phyloP scores from a whole-genome alignment of 2,329 filamentous ascomycete genomes.

The Didymosphaeria variabile region DNA sequence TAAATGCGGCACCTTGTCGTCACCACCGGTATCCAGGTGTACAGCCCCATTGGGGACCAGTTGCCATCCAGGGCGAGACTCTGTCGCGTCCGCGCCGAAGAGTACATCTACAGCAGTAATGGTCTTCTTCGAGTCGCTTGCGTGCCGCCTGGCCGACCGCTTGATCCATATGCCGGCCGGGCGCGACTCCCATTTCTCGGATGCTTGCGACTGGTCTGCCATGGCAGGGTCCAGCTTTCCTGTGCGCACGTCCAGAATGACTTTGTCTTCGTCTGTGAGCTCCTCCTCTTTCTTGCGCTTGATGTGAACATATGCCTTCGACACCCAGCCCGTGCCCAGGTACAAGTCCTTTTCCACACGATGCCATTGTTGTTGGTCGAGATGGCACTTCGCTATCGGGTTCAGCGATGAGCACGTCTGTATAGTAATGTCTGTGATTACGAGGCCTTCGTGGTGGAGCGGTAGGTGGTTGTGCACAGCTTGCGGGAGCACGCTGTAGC shows the following conservation, averaged over 20 bases:
- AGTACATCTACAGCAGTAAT: conserved; percentile 86
- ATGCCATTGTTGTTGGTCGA: conserved; percentile 78
- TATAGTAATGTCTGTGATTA: conserved; percentile 86
- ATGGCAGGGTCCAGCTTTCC: conserved; percentile 74
- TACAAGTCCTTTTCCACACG: conserved; percentile 91
- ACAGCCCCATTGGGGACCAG: conserved; percentile 72
- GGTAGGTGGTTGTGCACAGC: conserved; percentile 88
- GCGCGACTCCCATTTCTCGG: conserved; percentile 79
- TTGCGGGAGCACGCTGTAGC: conserved; percentile 85
- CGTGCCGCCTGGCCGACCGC: conserved; percentile 74
- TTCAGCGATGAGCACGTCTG: conserved; percentile 79
- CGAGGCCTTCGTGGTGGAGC: conserved; percentile 78
- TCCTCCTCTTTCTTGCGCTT: conserved; percentile 88
- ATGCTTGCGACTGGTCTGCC: conserved; percentile 63
- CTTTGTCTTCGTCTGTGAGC: conserved; percentile 74
- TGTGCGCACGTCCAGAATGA: conserved; percentile 81
- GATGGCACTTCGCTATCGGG: conserved; percentile 75
- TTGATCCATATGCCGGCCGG: conserved; percentile 84
- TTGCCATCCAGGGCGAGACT: conserved; percentile 86
- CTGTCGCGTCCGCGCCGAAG: conserved; percentile 89
- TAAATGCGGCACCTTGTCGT: conserved; percentile 75
- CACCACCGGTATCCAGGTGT: conserved; percentile 70
- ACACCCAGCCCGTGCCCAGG: conserved; percentile 76
- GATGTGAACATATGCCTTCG: conserved; percentile 82
- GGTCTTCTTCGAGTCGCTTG: conserved; percentile 76